These are phyloP conservation scores for Lepiota subincarnata DNA, from an alignment of 768 basidiomycete species.

Conservation along the genomic window DNA sequence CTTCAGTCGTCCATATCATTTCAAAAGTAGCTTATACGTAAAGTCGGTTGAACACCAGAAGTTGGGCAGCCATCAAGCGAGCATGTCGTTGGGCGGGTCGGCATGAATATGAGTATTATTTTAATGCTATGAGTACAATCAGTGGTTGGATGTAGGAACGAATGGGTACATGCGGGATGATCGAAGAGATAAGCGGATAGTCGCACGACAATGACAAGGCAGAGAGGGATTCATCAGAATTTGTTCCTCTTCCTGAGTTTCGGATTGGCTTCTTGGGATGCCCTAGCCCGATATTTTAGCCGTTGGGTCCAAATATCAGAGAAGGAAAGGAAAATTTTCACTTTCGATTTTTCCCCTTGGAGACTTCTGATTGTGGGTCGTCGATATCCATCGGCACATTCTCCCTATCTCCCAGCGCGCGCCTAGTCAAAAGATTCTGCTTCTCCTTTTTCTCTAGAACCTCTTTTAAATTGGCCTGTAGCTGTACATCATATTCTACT, in stretches of 20 bases:
- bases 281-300: constrained; percentile 21
- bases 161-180: neutral
- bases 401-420: constrained; percentile 24
- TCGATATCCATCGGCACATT: constrained; percentile 62
- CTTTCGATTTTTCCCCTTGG: constrained; percentile 59
- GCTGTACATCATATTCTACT: constrained; percentile 50
- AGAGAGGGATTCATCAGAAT: constrained; percentile 25
- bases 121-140: constrained; percentile 6
- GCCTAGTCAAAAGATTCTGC: constrained; percentile 32
- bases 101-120: neutral
- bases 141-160: neutral
- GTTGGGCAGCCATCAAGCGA: too few species aligned
- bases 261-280: constrained; percentile 36
- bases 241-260: constrained; percentile 61
- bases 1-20: too few species aligned
- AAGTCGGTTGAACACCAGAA: too few species aligned
- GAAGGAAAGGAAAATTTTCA: constrained; percentile 29
- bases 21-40: too few species aligned
- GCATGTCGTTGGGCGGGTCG: neutral
- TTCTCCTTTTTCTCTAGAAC: constrained; percentile 56
- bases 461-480: constrained; percentile 55
- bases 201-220: neutral
- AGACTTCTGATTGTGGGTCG: constrained; percentile 40
- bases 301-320: neutral
- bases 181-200: neutral